Base-by-base conservation (phyloP, 23 red algal species). In the Gracilaria caudata region DNA sequence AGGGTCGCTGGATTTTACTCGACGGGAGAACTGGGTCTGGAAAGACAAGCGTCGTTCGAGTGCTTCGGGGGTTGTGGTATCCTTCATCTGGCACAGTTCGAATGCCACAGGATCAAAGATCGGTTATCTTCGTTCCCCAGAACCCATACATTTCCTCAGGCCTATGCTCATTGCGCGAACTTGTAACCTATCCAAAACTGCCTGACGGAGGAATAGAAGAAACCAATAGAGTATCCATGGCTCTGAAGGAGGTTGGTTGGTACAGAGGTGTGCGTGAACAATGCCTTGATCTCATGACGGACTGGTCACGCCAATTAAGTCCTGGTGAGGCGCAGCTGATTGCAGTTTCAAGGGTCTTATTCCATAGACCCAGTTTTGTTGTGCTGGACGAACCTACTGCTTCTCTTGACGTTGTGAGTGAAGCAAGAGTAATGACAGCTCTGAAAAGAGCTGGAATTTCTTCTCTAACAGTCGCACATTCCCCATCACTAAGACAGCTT, bases 351-450 rank as follows among this genome's bases (percentile, higher is more conserved):
- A 68, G 90, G 35, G 82, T 86, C 5, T 51, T 93, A 32, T 81
- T 51, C 38, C 70, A 68, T 29, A 65, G 81, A 78, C 90, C 90
- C 40, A 66, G 46, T 41, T 86, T 86, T 70, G 81, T 61, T 33
- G 44, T 93, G 8, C 29, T 86, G 58, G 90, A 93, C 75, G 90
- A 93, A 80, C 90, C 90, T 20, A 93, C 90, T 21, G 63, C 90
- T 23, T 51, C 81, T 26, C 64, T 93, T 20, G 90, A 93, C 81
- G 53, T 55, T 21, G 75, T 23, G 24, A 56, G 58, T 26, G 82
- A 78, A 75, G 40, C 26, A 51, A 58, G 56, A 54, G 90, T 93
- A 20, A 54, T 93, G 63, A 51, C 32, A 24, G 80, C 90, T 25
- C 32, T 93, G 24, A 43, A 72, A 20, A 37, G 45, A 46, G 80